A percentile compares a stretch with the other conserved stretches of the same genome.
phyloP scores from a whole-genome alignment of 306 rosid species.

The Rosa persica region DNA sequence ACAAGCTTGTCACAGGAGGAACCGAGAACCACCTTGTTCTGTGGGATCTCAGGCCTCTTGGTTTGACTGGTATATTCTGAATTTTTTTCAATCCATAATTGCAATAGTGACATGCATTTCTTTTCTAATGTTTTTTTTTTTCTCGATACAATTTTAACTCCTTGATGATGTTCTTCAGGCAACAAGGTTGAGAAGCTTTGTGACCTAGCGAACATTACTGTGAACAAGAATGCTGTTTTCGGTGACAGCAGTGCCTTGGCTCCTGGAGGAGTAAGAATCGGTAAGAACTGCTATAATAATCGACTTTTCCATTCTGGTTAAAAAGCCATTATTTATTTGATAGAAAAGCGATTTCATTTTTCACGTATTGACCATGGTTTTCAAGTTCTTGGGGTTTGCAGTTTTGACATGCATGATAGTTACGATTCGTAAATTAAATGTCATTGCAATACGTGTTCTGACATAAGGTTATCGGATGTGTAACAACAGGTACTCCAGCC shows the following conservation, averaged over 20 bases:
- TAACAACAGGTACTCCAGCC: constrained; percentile 76
- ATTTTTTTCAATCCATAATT: neutral
- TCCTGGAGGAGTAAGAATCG: constrained; percentile 92
- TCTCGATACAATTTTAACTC: constrained; percentile 1
- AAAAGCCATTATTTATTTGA: neutral
- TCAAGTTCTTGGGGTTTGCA: neutral
- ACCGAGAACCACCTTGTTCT: constrained; percentile 95
- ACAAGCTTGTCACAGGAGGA: constrained; percentile 93
- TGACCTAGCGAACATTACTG: constrained; percentile 83
- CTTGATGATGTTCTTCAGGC: constrained; percentile 49
- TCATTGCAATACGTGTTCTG: constrained; percentile 1
- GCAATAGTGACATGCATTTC: neutral
- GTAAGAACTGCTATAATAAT: constrained; percentile 41
- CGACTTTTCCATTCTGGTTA: neutral
- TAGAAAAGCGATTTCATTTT: neutral
- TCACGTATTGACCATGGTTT: neutral
- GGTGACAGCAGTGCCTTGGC: constrained; percentile 99
- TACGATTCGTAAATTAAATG: neutral
- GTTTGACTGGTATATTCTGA: constrained; percentile 68
- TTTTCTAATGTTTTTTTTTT: neutral
- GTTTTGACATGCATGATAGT: neutral
- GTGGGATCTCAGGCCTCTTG: constrained; percentile 98
- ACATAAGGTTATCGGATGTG: constrained; percentile 19
- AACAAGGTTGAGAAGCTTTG: constrained; percentile 98
- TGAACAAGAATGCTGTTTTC: constrained; percentile 94